Conservation (phyloP, 352 stramenopile genomes). For the Blastocystis sp. region DNA sequence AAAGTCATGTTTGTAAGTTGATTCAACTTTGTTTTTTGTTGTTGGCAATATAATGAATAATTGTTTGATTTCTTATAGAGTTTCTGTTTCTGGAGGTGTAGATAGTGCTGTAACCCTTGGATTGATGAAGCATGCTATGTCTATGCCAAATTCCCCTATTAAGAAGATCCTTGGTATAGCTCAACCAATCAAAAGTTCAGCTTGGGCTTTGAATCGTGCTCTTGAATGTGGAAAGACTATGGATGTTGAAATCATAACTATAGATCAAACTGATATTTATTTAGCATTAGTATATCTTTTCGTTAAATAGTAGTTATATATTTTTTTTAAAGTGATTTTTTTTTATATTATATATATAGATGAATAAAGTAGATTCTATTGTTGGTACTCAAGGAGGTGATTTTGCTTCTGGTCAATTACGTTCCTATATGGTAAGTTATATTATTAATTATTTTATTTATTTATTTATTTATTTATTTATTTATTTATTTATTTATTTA, state of each 20-base stretch:
- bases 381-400: neutral
- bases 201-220: conserved; percentile 12
- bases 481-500: neutral
- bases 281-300: neutral
- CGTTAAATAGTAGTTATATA: too few relatives aligned
- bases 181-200: conserved; percentile 20
- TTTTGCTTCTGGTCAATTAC: conserved; percentile 17
- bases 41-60: too few relatives aligned
- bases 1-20: conserved; percentile 8
- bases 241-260: conserved; percentile 5
- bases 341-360: neutral
- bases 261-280: conserved; percentile 7
- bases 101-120: conserved; percentile 18
- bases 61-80: neutral
- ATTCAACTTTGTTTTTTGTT: too few relatives aligned
- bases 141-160: conserved; percentile 1
- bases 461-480: neutral
- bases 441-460: neutral
- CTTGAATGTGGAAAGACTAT: conserved; percentile 20
- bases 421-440: conserved; percentile 30
- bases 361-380: neutral
- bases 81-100: conserved; percentile 25
- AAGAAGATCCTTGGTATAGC: conserved; percentile 24
- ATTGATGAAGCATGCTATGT: conserved; percentile 24
- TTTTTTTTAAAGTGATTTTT: too few relatives aligned